These are phyloP conservation scores for Westerdykella sp. DNA, from an alignment of 2,329 filamentous ascomycete genomes.

Conservation along the genomic window DNA sequence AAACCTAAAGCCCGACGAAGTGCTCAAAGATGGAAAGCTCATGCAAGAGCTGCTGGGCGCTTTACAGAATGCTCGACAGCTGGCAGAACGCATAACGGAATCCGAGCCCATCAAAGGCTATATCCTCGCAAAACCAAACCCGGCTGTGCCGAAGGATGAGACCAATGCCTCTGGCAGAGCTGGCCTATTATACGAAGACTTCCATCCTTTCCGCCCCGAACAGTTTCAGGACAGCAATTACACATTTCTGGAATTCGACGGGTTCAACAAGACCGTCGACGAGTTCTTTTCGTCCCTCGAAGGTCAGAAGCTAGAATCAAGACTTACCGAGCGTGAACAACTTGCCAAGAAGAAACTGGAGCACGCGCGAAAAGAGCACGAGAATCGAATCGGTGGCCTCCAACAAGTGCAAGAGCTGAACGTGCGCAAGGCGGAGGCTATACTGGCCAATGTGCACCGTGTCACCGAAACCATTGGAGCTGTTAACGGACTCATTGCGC, in stretches of 20 bases:
- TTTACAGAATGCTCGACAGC: slow-evolving; percentile 62
- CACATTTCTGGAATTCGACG: slow-evolving; percentile 68
- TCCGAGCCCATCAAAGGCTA: slow-evolving; percentile 68
- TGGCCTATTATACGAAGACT: slow-evolving; percentile 77
- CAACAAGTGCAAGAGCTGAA: slow-evolving; percentile 78
- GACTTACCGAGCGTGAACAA: slow-evolving; percentile 73
- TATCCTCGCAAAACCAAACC: slow-evolving; percentile 66
- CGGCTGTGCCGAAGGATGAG: slow-evolving; percentile 29
- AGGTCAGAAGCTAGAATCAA: slow-evolving; percentile 82
- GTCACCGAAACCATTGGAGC: slow-evolving; percentile 91
- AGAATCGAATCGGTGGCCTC: slow-evolving; percentile 75
- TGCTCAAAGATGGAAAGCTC: slow-evolving; percentile 59
- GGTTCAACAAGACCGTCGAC: slow-evolving; percentile 89
- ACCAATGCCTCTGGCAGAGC: slow-evolving; percentile 40
- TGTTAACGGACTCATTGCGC: slow-evolving; percentile 81
- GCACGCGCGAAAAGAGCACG: slow-evolving; percentile 75
- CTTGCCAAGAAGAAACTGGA: slow-evolving; percentile 78
- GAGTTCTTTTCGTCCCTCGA: slow-evolving; percentile 97
- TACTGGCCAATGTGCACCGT: slow-evolving; percentile 82
- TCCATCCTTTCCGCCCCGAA: slow-evolving; percentile 81
- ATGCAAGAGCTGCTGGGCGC: slow-evolving; percentile 62
- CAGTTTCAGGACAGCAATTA: slow-evolving; percentile 68
- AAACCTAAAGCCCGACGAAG: slow-evolving; percentile 58
- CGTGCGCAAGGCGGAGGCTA: slow-evolving; percentile 78
- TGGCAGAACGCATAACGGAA: slow-evolving; percentile 63